Conservation (phyloP, 2,329 filamentous ascomycete species). For the Nigrospora oryzae region DNA sequence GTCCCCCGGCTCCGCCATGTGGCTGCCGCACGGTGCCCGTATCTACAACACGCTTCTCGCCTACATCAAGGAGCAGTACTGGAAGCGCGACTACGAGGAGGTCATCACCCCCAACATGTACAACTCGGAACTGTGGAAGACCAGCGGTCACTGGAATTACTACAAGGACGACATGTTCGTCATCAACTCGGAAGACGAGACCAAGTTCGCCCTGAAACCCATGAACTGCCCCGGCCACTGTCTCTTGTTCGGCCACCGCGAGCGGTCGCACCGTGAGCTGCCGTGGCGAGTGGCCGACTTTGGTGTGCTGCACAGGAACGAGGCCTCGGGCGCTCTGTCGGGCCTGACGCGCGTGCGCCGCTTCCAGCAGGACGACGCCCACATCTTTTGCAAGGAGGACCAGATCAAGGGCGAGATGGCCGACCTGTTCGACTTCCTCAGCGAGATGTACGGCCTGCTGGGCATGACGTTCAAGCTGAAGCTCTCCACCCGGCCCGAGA, state of each 20-base stretch:
- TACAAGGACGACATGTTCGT: constrained; percentile 95
- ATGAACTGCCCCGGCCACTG: constrained; percentile 94
- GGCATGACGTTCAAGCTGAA: constrained; percentile 91
- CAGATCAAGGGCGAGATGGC: constrained; percentile 56
- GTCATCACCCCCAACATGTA: constrained; percentile 97
- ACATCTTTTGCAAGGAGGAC: constrained; percentile 70
- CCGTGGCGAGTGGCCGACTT: constrained; percentile 84
- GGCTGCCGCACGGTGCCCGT: constrained; percentile 82
- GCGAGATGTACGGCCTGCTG: constrained; percentile 66
- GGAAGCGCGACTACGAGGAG: constrained; percentile 87
- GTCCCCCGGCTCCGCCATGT: constrained; percentile 90
- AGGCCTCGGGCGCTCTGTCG: constrained; percentile 71
- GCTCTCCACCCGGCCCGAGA: constrained; percentile 83
- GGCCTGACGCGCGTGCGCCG: constrained; percentile 77
- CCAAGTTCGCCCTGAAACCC: constrained; percentile 77
- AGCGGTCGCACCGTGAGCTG: constrained; percentile 69
- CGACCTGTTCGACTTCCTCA: constrained; percentile 62
- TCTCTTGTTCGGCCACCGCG: constrained; percentile 67
- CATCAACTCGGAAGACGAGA: constrained; percentile 45
- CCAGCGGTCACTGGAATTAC: constrained; percentile 87
- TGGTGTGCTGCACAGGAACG: constrained; percentile 78
- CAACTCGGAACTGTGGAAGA: constrained; percentile 88
- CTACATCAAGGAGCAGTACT: constrained; percentile 81
- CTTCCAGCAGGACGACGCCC: constrained; percentile 86
- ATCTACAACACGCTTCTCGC: constrained; percentile 86